Evolutionary conservation across 306 rosid genomes (phyloP).

Genomic region (Glycine tomentella): DNA sequence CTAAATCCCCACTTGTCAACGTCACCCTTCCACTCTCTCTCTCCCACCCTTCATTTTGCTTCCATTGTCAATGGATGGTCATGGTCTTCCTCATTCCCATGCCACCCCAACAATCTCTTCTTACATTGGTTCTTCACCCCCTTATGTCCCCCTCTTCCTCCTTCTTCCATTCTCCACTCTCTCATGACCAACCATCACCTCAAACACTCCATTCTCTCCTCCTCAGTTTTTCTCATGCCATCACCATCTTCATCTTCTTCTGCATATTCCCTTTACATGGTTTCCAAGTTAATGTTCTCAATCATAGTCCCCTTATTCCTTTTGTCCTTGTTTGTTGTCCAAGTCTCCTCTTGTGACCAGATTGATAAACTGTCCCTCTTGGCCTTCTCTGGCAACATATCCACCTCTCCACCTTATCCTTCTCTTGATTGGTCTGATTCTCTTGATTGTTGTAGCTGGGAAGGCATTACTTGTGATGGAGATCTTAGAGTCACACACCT

Average conservation of each 20-base stretch:
- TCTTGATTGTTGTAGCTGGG: slow-evolving; percentile 82
- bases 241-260: slow-evolving; percentile 14
- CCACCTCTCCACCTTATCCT: slow-evolving; percentile 38
- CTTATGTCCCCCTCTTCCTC: slow-evolving; percentile 39
- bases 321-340: slow-evolving; percentile 45
- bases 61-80: slow-evolving; percentile 55
- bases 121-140: slow-evolving; percentile 49
- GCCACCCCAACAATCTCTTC: slow-evolving; percentile 42
- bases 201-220: not conserved
- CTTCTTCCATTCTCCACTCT: slow-evolving; percentile 24
- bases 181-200: slow-evolving; percentile 35
- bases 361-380: slow-evolving; percentile 62
- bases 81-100: slow-evolving; percentile 47
- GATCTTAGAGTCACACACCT: slow-evolving; percentile 59
- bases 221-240: slow-evolving; percentile 16
- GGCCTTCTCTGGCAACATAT: slow-evolving; percentile 50
- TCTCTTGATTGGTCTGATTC: slow-evolving; percentile 71
- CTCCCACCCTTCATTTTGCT: slow-evolving; percentile 42
- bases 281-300: not conserved
- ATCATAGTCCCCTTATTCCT: slow-evolving; percentile 19
- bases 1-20: slow-evolving; percentile 51
- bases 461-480: slow-evolving; percentile 65
- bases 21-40: slow-evolving; percentile 46
- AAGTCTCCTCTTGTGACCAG: slow-evolving; percentile 58
- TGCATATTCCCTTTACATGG: slow-evolving; percentile 8